A percentile compares a stretch with the other conserved stretches of the same genome.
Evolutionary conservation across 176 grass and related monocot genomes (phyloP).

Genomic region (Zea mays): DNA sequence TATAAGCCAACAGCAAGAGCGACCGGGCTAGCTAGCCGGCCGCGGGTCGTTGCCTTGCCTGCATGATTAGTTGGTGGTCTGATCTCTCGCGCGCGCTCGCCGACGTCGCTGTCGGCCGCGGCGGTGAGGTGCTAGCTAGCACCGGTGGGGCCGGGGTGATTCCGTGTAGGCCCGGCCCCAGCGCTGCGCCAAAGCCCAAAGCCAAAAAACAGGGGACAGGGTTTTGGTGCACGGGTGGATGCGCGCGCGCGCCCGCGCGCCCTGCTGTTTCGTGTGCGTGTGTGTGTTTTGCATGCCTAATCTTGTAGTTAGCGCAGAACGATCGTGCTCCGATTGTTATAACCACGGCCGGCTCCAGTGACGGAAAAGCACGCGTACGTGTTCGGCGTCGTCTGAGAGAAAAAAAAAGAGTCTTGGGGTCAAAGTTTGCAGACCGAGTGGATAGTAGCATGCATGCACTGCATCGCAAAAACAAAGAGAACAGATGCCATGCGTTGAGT

Average conservation of each 20-base stretch:
- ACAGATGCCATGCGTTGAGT: not conserved
- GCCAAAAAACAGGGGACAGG: not conserved
- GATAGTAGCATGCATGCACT: not conserved
- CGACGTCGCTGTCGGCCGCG: slow-evolving; percentile 33
- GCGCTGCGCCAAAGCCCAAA: not conserved
- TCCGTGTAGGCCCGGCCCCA: slow-evolving; percentile 32
- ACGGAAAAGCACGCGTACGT: not conserved
- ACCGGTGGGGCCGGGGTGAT: not conserved
- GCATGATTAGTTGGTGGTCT: not conserved
- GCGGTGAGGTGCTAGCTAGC: not conserved
- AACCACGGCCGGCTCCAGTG: not conserved
- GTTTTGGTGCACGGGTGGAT: slow-evolving; percentile 9
- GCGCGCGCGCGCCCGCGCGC: not conserved
- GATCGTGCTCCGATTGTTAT: not conserved
- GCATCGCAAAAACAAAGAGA: not conserved
- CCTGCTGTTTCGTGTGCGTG: slow-evolving; percentile 5
- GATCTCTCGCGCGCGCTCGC: not conserved
- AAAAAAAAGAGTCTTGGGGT: not conserved
- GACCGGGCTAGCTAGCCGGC: not conserved
- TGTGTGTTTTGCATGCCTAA: slow-evolving; percentile 19
- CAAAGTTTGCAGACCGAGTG: slow-evolving; percentile 1
- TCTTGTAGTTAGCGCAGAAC: slow-evolving; percentile 8
- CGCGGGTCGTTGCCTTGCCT: slow-evolving; percentile 20
- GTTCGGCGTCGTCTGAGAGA: not conserved
- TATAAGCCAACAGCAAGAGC: not conserved